Conservation (phyloP, 352 stramenopile species). For the Phytopythium cucurbitacearum region DNA sequence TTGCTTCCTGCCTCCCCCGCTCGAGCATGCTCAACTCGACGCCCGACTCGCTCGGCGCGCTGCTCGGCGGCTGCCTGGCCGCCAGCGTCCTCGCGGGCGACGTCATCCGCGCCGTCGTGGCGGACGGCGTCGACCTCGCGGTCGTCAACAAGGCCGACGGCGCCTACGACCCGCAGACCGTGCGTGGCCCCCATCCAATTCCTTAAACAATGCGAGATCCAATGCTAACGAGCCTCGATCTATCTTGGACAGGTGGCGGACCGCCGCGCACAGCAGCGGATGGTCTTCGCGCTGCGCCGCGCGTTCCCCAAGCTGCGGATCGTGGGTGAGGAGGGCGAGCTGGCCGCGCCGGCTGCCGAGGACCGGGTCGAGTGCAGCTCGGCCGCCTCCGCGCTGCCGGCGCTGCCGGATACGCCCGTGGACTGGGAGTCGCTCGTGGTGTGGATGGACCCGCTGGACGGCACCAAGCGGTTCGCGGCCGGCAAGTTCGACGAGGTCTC, state of each 20-base stretch:
- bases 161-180: slow-evolving; percentile 73
- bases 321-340: slow-evolving; percentile 67
- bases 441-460: slow-evolving; percentile 77
- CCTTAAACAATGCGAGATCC: not conserved
- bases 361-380: slow-evolving; percentile 51
- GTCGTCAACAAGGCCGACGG: slow-evolving; percentile 77
- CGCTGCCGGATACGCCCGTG: slow-evolving; percentile 21
- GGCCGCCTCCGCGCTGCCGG: slow-evolving; percentile 13
- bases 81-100: slow-evolving; percentile 42
- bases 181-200: slow-evolving; percentile 3
- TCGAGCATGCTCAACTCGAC: slow-evolving; percentile 9
- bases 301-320: slow-evolving; percentile 51
- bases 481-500: slow-evolving; percentile 74
- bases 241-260: slow-evolving; percentile 34
- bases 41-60: slow-evolving; percentile 22
- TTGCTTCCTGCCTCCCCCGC: slow-evolving; percentile 7
- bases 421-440: slow-evolving; percentile 49
- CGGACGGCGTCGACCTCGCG: slow-evolving; percentile 39
- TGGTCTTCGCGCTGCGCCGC: slow-evolving; percentile 51
- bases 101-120: slow-evolving; percentile 69
- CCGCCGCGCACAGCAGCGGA: slow-evolving; percentile 69
- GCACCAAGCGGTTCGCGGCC: slow-evolving; percentile 74
- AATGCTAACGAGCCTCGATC: not conserved
- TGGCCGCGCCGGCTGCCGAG: slow-evolving; percentile 33
- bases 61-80: slow-evolving; percentile 60